Conservation (phyloP, 2,329 filamentous ascomycete genomes). For the Pestalotiopsis sp. region DNA sequence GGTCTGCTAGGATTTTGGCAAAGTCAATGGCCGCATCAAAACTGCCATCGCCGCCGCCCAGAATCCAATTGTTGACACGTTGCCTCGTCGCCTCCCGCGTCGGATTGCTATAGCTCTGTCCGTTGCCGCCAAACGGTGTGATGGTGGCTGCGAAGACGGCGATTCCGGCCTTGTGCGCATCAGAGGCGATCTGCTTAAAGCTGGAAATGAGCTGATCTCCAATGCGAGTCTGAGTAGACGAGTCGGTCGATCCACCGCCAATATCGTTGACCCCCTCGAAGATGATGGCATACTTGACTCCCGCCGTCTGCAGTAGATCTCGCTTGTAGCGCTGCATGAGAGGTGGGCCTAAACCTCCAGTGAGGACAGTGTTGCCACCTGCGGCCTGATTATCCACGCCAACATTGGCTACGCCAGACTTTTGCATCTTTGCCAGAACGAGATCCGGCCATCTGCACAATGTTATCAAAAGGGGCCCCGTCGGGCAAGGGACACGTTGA, state of each 20-base stretch:
- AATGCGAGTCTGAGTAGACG: conserved; percentile 49
- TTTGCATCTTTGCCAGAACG: conserved; percentile 54
- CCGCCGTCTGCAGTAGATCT: conserved; percentile 63
- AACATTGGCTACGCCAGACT: conserved; percentile 50
- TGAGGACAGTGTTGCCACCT: conserved; percentile 68
- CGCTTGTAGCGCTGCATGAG: conserved; percentile 63
- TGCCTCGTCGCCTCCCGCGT: conserved; percentile 59
- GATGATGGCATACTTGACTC: conserved; percentile 63
- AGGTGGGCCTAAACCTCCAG: conserved; percentile 65
- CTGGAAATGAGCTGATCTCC: conserved; percentile 57
- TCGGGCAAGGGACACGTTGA: not conserved
- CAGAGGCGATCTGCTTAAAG: conserved; percentile 59
- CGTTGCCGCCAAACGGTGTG: conserved; percentile 60
- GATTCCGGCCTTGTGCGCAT: conserved; percentile 57
- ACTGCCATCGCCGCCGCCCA: conserved; percentile 46
- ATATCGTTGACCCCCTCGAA: conserved; percentile 75
- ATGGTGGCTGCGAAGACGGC: conserved; percentile 67
- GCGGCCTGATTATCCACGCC: conserved; percentile 68
- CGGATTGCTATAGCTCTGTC: conserved; percentile 58
- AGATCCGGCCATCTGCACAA: conserved; percentile 57
- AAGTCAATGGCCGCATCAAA: conserved; percentile 69
- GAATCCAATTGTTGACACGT: conserved; percentile 64
- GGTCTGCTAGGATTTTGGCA: conserved; percentile 57
- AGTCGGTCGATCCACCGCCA: conserved; percentile 50
- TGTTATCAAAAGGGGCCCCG: conserved; percentile 11